Percentiles rank a stretch among this genome's conserved stretches.
Evolutionary conservation across 768 basidiomycete genomes (phyloP).

Genomic region (Cyclocybe aegerita): DNA sequence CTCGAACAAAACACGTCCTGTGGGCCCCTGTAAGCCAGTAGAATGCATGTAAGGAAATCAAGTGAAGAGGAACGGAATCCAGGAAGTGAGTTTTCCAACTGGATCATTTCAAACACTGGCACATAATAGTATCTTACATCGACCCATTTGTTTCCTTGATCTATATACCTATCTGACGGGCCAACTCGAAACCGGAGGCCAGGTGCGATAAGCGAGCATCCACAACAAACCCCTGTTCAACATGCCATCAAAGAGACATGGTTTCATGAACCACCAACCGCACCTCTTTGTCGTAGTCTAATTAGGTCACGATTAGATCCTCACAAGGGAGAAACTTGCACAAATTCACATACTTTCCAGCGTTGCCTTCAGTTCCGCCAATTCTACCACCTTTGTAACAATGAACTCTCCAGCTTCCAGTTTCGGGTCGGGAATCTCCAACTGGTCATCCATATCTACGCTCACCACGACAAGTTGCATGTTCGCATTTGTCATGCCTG

Average conservation of each 20-base stretch:
- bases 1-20: no score
- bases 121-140: neutral
- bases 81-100: no score
- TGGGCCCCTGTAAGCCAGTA: no score
- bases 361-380: constrained; percentile 59
- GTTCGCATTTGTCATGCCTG: constrained; percentile 93
- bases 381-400: constrained; percentile 64
- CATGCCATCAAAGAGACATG: constrained; percentile 1
- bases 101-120: neutral
- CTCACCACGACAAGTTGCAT: constrained; percentile 83
- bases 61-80: no score
- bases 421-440: constrained; percentile 70
- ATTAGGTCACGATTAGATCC: neutral
- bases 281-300: constrained; percentile 65
- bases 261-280: constrained; percentile 1
- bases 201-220: constrained; percentile 81
- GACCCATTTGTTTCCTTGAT: neutral
- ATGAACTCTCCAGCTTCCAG: constrained; percentile 90
- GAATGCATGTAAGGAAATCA: no score
- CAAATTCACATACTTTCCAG: constrained; percentile 62
- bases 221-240: constrained; percentile 54
- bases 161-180: constrained; percentile 27
- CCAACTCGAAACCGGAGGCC: constrained; percentile 67
- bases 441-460: constrained; percentile 62
- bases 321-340: neutral